Base-by-base conservation (phyloP, 805 yeast species). In the Candida quercuum region DNA sequence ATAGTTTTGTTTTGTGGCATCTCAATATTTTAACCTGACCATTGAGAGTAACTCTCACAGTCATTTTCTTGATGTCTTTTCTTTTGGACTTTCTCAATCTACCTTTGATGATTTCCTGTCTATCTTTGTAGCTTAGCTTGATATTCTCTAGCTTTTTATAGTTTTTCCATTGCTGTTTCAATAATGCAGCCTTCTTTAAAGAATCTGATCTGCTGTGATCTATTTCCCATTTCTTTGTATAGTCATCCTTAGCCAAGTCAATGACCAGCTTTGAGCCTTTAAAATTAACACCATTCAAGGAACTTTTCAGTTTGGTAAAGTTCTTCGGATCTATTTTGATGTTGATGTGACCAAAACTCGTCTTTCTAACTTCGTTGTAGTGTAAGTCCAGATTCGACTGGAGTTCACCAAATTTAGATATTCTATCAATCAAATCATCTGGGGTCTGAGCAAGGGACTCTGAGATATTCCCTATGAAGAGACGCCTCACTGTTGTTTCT, bases 381-480 rank as follows among this genome's bases (percentile, higher is more conserved):
- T 89, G 55, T 64, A 66, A 54, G 62, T 80, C 46, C 72, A 52
- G 36, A 71, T 78, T 57, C 0, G 70, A 67, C 2, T 64, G 47
- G 6, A 83, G 49, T 3, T 56, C 53, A 5, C 96, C 97, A 58
- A 73, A 84, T 46, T 73, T 79, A 16, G 63, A 57, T 21, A 91
- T 60, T 45, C 96, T 71, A 3, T 59, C 33, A 31, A 66, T 64
- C 34, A 91, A 59, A 32, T 74, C 79, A 1, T 47, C 50, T 0
- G 66, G 56, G 19, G 67, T 63, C 1, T 64, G 63, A 3, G 72
- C 70, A 10, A 86, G 63, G 16, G 64, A 60, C 1, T 67, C 54
- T 1, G 93, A 78, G 25, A 86, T 71, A 39, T 76, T 72, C 7
- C 95, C 93, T 13, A 86, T 76, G 51, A 82, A 84, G 13, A 86